Base-by-base conservation (phyloP, 192 early-diverging fungal genomes). In the Podila epigama region DNA sequence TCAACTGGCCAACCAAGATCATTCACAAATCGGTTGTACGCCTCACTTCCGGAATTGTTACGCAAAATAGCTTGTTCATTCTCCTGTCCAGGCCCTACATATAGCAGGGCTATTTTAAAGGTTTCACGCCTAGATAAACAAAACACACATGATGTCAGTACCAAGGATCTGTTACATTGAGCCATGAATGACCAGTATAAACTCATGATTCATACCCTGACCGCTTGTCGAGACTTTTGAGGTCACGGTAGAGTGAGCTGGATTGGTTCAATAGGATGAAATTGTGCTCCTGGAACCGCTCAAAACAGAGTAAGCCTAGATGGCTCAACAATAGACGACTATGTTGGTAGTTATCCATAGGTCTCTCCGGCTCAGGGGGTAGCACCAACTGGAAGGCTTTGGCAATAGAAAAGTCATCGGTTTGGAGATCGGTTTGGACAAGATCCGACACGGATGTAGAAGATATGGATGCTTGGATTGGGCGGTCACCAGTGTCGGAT, bases 1-100 rank as follows among this genome's bases (percentile, higher is more conserved):
- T 97, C 90, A 13, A 98, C 87, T 72, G 94, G 88, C 97, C 97
- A 99, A 7, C 97, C 97, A 28, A 99, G 82, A 71, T 92, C 93
- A 1, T 81, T 63, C 3, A 99, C 92, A 85, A 99, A 99, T 25
- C 86, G 89, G 25, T 89, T 81, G 63, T 98, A 99, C 7, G 89
- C 85, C 11, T 59, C 29, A 58, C 96, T 97, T 3, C 89, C 91
- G 25, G 57, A 33, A 4, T 73, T 72, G 73, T 99, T 99, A 54
- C 85, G 86, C 35, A 99, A 79, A 25, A 99, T 95, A 61, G 87
- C 85, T 6, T 86, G 75, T 61, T 98, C 97, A 52, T 93, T 92
- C 79, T 97, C 95, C 79, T 98, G 96, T 1, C 93, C 95, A 12
- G 87, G 85, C 0, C 87, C 95, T 29, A 99, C 95, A 83, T 99